Base-by-base conservation (phyloP, 2,329 filamentous ascomycete genomes). In the Fonsecaea multimorphosa region DNA sequence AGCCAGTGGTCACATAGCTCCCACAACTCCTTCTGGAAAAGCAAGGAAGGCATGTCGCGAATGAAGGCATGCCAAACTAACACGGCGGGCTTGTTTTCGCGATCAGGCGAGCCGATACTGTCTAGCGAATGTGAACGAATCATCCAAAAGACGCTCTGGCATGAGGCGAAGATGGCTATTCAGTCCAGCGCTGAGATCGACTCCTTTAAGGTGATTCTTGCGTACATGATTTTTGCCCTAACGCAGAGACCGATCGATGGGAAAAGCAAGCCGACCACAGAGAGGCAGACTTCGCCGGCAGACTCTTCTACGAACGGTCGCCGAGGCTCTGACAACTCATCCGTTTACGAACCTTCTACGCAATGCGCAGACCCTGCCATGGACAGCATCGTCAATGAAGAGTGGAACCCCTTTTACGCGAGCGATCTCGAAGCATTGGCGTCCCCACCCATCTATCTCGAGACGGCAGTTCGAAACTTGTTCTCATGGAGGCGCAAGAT, bases 211-310 rank as follows among this genome's bases (percentile, higher is more conserved):
- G 74, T 82, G 11, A 77, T 78, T 1, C 78, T 82, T 32, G 80
- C 80, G 29, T 78, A 81, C 51, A 79, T 82, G 24, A 77, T 82
- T 5, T 81, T 82, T 64, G 78, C 79, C n/a, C 69, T 82, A 54
- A 80, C 79, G 0, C 80, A 82, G 67, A 75, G 75, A 59, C 79
- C 79, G 5, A 64, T 76, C 11, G 72, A 78, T 36, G 31, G 51
- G 14, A 55, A 24, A n/a, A 36, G 1, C 8, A 34, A 57, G 44
- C 19, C 46, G 12, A 27, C 46, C 9, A 5, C 38, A n/a, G 57
- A 57, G 9, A 24, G 44, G 31, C 27, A 54, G 53, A 16, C 34
- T n/a, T 58, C 54, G 9, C 49, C 38, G 24, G 14, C 46, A 54
- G 38, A 38, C 38, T 29, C 40, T 55, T 24, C 52, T 22, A 32